phyloP scores from a whole-genome alignment of 352 stramenopile species.

The Globisporangium mamillatum region DNA sequence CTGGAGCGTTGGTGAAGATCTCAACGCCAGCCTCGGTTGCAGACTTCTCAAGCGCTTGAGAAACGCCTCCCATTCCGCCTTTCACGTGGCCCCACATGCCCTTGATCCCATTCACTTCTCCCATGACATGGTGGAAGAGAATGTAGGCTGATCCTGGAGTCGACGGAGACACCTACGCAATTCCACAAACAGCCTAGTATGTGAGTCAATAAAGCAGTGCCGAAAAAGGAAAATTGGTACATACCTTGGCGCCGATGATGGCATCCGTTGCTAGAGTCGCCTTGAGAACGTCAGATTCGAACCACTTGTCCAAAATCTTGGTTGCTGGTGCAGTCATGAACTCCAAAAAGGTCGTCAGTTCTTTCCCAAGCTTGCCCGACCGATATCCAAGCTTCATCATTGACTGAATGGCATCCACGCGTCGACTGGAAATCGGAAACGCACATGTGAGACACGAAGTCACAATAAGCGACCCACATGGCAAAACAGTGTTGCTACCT shows the following conservation, averaged over 20 bases:
- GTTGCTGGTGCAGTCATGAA: conserved; percentile 86
- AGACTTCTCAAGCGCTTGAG: conserved; percentile 58
- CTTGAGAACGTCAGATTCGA: conserved; percentile 89
- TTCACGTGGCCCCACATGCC: conserved; percentile 89
- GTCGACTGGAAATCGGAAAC: conserved; percentile 27
- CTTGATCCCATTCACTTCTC: conserved; percentile 85
- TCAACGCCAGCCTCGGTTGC: conserved; percentile 62
- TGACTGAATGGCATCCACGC: conserved; percentile 62
- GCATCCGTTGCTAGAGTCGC: conserved; percentile 90
- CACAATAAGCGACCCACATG: no score
- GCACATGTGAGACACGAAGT: no score
- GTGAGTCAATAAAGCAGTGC: neutral
- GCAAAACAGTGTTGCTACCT: conserved; percentile 14
- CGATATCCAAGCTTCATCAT: conserved; percentile 66
- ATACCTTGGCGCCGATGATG: conserved; percentile 87
- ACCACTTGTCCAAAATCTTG: conserved; percentile 90
- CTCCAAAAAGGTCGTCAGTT: conserved; percentile 82
- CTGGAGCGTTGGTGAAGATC: conserved; percentile 64
- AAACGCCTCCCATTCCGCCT: conserved; percentile 86
- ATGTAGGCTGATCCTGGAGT: conserved; percentile 89
- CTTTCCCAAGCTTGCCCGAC: conserved; percentile 61
- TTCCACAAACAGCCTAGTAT: no score
- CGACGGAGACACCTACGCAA: conserved; percentile 48
- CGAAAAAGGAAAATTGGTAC: neutral
- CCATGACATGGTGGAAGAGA: conserved; percentile 91